Evolutionary conservation across 768 basidiomycete species (phyloP), one percentile per base, ranked within the genome.

Genomic region (Sporobolomyces roseus): DNA sequence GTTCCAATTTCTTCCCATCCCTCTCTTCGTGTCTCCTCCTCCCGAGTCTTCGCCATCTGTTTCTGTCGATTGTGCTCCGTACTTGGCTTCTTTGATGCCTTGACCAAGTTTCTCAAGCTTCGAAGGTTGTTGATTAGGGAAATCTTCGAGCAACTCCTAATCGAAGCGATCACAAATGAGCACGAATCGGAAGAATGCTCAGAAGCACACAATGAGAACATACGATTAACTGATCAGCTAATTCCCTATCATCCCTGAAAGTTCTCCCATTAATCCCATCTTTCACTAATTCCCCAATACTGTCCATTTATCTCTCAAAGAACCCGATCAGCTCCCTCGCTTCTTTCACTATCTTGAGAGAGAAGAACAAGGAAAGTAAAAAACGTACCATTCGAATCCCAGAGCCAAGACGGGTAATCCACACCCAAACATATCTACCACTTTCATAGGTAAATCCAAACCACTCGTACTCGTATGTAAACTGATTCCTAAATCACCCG

Each of bases 401-500:
- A 92, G 82, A 0, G 96, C 93, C 69, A 93, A 89, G 12, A 97
- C 96, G 0, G 94, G 94, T 63, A 98, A 81, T 7, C 88, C 88
- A 74, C 93, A 97, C 6, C 96, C 96, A 80, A 98, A 97, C 94
- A 98, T 97, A 78, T 99, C 96, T 10, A 99, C 92, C 7, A 99
- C 86, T 79, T 99, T 99, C 96, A 99, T 99, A 4, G 96, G 96
- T 62, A 99, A 81, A 79, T 99, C 96, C 64, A 93, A 80, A 2
- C 85, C 88, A 3, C 91, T 93, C 0, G 91, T 91, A 78, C 91
- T 93, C 8, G 86, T 85, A 80, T 99, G 96, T 56, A 99, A 80
- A 68, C 86, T 92, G 65, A 98, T 84, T 3, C 96, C 96, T 46
- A 99, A 74, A 78, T 99, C 93, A 14, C 93, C 91, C 5, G 90